Evolutionary conservation across 2,329 filamentous ascomycete genomes (phyloP), one percentile per base, ranked within the genome.

Genomic region (Pseudogymnoascus sp.): DNA sequence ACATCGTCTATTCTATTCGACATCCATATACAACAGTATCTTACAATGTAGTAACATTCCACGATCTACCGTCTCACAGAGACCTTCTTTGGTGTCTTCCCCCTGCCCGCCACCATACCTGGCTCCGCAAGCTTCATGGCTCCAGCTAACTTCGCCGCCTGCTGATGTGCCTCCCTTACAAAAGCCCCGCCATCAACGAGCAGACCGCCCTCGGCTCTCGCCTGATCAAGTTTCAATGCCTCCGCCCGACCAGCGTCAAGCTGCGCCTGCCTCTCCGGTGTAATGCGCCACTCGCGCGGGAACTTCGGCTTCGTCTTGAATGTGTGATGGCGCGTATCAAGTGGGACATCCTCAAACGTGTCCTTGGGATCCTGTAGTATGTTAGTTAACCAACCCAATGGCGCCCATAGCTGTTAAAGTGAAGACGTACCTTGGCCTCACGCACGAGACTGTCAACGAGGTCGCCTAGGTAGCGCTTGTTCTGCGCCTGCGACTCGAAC

Each of bases 381-480:
- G 62, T 72, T 66, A 72, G 67, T 38, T 19, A 8, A 19, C 21
- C 11, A 44, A 24, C 24, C 38, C 50, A 7, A 5, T 61, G 2
- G 35, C 6, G 16, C 47, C 10, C n/a, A 6, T 53, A 10, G 13
- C n/a, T 53, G 47, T 31, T n/a, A 53, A 31, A 59, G n/a, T 44
- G 26, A 40, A 64, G 19, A 64, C 75, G 53, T 76, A 84, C 83
- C 79, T 86, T 90, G 64, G 93, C 91, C 72, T 91, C 86, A 6
- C 78, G 79, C 64, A 99, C 78, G 68, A 99, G 78, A 60, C 81
- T 84, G 67, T 88, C 81, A 60, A 97, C 84, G 59, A 91, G 76
- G 70, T 96, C 91, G 62, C 86, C 88, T 21, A 99, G 81, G 74
- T 95, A 95, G n/a, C 91, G 86, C 82, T 97, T 99, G 80, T 99